phyloP scores from a whole-genome alignment of 805 yeast genomes.

The Barnettozyma botsteinii region DNA sequence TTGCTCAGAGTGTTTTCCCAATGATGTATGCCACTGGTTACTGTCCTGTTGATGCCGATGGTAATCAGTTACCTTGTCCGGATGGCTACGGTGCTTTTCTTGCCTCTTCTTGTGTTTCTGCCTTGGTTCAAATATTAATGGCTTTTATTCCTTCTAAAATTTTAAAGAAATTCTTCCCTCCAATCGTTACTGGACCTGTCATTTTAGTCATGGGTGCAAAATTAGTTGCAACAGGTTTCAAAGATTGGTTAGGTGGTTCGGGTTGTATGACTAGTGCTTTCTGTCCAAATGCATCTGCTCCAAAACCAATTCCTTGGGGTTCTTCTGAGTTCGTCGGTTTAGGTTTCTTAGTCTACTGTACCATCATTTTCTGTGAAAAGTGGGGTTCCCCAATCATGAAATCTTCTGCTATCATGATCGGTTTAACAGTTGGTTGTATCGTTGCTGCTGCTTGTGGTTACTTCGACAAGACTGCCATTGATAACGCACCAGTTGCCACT shows the following conservation, averaged over 20 bases:
- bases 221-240: constrained; percentile 65
- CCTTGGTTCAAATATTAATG: constrained; percentile 61
- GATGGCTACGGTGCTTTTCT: constrained; percentile 85
- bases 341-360: constrained; percentile 73
- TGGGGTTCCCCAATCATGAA: constrained; percentile 95
- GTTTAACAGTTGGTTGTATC: constrained; percentile 81
- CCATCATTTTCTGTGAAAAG: constrained; percentile 71
- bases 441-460: constrained; percentile 90
- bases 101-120: constrained; percentile 76
- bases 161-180: constrained; percentile 75
- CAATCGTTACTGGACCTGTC: constrained; percentile 90
- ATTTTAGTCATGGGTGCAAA: constrained; percentile 76
- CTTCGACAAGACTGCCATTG: constrained; percentile 52
- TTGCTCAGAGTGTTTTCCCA: constrained; percentile 70
- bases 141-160: constrained; percentile 73
- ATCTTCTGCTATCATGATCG: constrained; percentile 86
- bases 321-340: constrained; percentile 82
- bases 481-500: constrained; percentile 72
- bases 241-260: constrained; percentile 87
- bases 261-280: constrained; percentile 42
- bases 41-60: constrained; percentile 61
- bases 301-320: constrained; percentile 71
- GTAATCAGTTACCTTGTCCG: constrained; percentile 71
- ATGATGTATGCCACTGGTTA: constrained; percentile 69
- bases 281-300: constrained; percentile 41